Conservation (phyloP, 2,329 filamentous ascomycete genomes). For the Aspergillus sp. region DNA sequence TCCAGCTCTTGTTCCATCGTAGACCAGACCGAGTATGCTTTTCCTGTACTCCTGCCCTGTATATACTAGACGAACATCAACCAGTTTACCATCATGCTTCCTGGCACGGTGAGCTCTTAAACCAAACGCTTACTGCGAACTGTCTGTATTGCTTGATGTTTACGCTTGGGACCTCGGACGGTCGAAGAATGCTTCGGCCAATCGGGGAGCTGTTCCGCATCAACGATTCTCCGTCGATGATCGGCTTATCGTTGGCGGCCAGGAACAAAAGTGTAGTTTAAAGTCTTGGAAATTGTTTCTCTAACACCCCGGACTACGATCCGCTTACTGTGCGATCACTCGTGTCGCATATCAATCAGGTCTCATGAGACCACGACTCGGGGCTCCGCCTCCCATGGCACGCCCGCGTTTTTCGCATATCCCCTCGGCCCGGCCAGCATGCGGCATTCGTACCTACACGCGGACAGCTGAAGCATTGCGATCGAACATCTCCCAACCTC, state of each 20-base stretch:
- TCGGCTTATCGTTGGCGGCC: constrained; percentile 15
- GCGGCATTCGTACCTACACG: constrained; percentile 24
- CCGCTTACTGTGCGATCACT: constrained; percentile 1
- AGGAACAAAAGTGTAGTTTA: not conserved
- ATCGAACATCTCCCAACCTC: constrained; percentile 12
- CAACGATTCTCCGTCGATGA: constrained; percentile 21
- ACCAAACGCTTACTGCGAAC: not conserved
- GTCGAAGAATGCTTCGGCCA: not conserved
- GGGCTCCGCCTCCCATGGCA: constrained; percentile 20
- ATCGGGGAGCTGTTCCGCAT: constrained; percentile 14
- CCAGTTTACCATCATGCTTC: not conserved
- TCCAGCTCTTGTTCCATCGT: not conserved
- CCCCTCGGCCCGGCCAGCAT: constrained; percentile 12
- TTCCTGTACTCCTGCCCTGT: too few species aligned
- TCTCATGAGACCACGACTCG: constrained; percentile 26
- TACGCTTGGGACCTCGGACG: not conserved
- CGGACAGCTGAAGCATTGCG: constrained; percentile 16
- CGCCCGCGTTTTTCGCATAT: constrained; percentile 16
- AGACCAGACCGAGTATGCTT: too few species aligned
- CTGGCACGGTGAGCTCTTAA: not conserved
- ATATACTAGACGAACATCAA: not conserved
- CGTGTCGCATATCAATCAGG: constrained; percentile 3
- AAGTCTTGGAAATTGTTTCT: not conserved
- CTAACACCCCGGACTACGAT: not conserved
- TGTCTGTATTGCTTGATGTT: not conserved